Evolutionary conservation across 148 eudicot species (phyloP).

Genomic region (Rhododendron simsii): DNA sequence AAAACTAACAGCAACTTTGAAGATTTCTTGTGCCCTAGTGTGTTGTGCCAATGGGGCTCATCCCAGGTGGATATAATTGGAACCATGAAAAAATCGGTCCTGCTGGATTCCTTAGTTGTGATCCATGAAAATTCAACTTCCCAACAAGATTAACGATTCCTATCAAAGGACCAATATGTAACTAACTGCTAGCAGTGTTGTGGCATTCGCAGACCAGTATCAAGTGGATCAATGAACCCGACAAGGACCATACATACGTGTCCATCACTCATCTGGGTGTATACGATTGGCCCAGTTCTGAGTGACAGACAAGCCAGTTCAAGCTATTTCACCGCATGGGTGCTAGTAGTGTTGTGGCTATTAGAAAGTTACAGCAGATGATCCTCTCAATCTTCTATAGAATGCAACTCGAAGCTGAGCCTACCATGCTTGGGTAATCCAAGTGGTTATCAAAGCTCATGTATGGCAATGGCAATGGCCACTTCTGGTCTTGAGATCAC

Average conservation of each 20-base stretch:
- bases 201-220: no score
- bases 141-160: no score
- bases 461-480: not conserved
- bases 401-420: not conserved
- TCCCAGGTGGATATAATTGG: no score
- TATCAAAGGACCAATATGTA: no score
- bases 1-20: no score
- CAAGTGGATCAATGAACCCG: slow-evolving; percentile 79
- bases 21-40: no score
- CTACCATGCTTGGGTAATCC: not conserved
- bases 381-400: slow-evolving; percentile 10
- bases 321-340: slow-evolving; percentile 13
- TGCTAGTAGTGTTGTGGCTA: not conserved
- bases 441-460: not conserved
- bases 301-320: slow-evolving; percentile 30
- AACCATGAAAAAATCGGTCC: no score
- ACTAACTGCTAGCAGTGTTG: no score
- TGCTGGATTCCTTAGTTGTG: no score
- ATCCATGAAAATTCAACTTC: no score
- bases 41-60: no score
- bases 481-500: not conserved
- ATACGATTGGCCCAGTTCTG: slow-evolving; percentile 45
- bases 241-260: slow-evolving; percentile 32
- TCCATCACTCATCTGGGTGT: slow-evolving; percentile 29
- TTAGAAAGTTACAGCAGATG: not conserved